These are phyloP conservation scores for Populus tremula DNA, from an alignment of 345 rosid species.

Conservation along the genomic window DNA sequence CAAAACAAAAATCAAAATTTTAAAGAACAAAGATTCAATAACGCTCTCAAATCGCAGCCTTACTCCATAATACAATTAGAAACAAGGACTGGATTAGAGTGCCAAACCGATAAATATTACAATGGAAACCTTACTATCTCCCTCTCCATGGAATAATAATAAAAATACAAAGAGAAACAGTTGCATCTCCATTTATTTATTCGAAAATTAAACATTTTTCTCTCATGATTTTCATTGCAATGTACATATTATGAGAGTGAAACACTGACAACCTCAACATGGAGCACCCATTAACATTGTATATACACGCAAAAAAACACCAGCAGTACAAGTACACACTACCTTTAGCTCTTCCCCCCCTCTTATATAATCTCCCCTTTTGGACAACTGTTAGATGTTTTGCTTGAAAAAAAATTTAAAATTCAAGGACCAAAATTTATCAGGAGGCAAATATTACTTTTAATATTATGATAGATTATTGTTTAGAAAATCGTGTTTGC, in stretches of 20 bases:
- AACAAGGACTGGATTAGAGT: slow-evolving; percentile 8
- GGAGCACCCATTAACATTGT: background rate
- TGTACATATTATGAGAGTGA: slow-evolving; percentile 20
- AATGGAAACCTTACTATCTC: background rate
- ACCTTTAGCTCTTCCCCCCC: slow-evolving; percentile 13
- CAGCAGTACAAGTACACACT: background rate
- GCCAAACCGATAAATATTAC: background rate
- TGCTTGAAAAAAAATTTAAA: too few species aligned
- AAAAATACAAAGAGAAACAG: background rate
- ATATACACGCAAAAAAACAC: slow-evolving; percentile 21
- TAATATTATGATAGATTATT: too few species aligned
- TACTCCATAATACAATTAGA: slow-evolving; percentile 22
- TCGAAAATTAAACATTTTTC: slow-evolving; percentile 21
- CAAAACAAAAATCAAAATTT: too few species aligned
- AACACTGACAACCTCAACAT: background rate
- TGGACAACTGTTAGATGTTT: too few species aligned
- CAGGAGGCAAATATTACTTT: too few species aligned
- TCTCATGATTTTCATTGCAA: slow-evolving; percentile 22
- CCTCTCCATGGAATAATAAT: slow-evolving; percentile 9
- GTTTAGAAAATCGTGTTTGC: too few species aligned
- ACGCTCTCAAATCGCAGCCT: too few species aligned
- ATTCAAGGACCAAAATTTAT: too few species aligned
- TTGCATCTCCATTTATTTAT: slow-evolving; percentile 18
- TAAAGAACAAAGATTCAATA: too few species aligned
- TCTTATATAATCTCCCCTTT: background rate